A percentile compares a stretch with the other conserved stretches of the same genome.
These are phyloP conservation scores for Rubus parviflorus DNA, from an alignment of 306 rosid genomes.

Conservation along the genomic window DNA sequence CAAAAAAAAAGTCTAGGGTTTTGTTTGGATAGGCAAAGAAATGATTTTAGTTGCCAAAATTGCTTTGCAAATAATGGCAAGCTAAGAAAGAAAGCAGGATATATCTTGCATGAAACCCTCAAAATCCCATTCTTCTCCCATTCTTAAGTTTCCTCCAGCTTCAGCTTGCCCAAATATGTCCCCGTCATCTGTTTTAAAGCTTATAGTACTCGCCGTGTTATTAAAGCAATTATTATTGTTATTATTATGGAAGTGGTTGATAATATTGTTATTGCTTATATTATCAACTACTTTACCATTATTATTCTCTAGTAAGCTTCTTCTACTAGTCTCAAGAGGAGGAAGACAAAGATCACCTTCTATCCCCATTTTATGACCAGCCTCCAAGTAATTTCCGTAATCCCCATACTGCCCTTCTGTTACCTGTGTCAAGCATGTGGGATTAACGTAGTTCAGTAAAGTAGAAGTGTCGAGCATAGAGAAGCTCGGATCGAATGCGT, in stretches of 20 bases:
- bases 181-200: conserved; percentile 38
- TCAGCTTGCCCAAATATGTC: conserved; percentile 46
- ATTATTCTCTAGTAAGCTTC: conserved; percentile 37
- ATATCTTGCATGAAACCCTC: conserved; percentile 88
- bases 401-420: conserved; percentile 40
- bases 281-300: conserved; percentile 29
- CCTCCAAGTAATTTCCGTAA: conserved; percentile 44
- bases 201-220: conserved; percentile 32
- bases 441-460: conserved; percentile 23
- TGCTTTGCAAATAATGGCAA: conserved; percentile 12
- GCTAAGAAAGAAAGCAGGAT: conserved; percentile 53
- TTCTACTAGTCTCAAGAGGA: conserved; percentile 46
- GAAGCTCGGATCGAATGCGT: conserved; percentile 44
- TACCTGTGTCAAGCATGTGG: conserved; percentile 46
- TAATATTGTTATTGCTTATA: conserved; percentile 30
- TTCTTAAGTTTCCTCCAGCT: conserved; percentile 57
- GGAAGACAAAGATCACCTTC: conserved; percentile 60
- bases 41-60: conserved; percentile 12
- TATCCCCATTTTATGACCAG: conserved; percentile 40
- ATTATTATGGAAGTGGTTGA: conserved; percentile 54
- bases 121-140: conserved; percentile 84
- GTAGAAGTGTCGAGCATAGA: conserved; percentile 37
- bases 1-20: background rate
- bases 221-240: conserved; percentile 53
- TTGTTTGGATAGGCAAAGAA: background rate